phyloP scores from a whole-genome alignment of 2,329 filamentous ascomycete species.

The Pseudocercospora macadamiae region DNA sequence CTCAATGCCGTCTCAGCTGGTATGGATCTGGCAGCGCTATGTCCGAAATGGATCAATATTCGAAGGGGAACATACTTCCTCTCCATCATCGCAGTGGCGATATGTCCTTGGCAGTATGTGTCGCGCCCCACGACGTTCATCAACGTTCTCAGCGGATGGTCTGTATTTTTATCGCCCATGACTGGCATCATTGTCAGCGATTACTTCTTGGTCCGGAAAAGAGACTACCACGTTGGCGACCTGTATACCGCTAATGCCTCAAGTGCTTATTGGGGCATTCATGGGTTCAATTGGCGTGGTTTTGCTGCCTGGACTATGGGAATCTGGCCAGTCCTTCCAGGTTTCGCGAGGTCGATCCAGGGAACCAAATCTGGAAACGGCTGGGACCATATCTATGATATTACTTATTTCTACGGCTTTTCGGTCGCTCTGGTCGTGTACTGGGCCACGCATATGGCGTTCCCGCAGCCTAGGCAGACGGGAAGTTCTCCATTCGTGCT shows the following conservation, averaged over 20 bases:
- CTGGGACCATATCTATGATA: slow-evolving; percentile 20
- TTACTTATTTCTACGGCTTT: slow-evolving; percentile 25
- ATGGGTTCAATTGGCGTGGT: slow-evolving; percentile 28
- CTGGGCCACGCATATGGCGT: slow-evolving; percentile 9
- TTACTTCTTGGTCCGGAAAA: slow-evolving; percentile 41
- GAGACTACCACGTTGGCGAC: slow-evolving; percentile 21
- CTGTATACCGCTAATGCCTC: slow-evolving; percentile 21
- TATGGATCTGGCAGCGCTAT: slow-evolving; percentile 45
- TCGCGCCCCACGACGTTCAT: slow-evolving; percentile 44
- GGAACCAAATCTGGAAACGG: slow-evolving; percentile 5
- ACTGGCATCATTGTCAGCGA: slow-evolving; percentile 45
- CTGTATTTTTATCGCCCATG: slow-evolving; percentile 47
- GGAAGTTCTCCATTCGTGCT: slow-evolving; percentile 20
- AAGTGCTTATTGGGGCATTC: slow-evolving; percentile 24
- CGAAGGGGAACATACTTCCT: slow-evolving; percentile 46
- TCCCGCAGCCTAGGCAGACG: slow-evolving; percentile 16
- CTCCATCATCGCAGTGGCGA: slow-evolving; percentile 37
- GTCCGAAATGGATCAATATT: slow-evolving; percentile 48
- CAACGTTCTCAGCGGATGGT: slow-evolving; percentile 47
- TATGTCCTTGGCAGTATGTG: slow-evolving; percentile 37
- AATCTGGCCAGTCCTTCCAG: slow-evolving; percentile 22
- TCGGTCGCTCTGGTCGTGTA: slow-evolving; percentile 13
- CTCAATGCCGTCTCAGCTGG: slow-evolving; percentile 46
- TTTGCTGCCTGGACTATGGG: slow-evolving; percentile 23
- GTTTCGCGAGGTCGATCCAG: slow-evolving; percentile 19